These are phyloP conservation scores for Aegilops sharonensis DNA, from an alignment of 176 grass and related monocot genomes.

Conservation along the genomic window DNA sequence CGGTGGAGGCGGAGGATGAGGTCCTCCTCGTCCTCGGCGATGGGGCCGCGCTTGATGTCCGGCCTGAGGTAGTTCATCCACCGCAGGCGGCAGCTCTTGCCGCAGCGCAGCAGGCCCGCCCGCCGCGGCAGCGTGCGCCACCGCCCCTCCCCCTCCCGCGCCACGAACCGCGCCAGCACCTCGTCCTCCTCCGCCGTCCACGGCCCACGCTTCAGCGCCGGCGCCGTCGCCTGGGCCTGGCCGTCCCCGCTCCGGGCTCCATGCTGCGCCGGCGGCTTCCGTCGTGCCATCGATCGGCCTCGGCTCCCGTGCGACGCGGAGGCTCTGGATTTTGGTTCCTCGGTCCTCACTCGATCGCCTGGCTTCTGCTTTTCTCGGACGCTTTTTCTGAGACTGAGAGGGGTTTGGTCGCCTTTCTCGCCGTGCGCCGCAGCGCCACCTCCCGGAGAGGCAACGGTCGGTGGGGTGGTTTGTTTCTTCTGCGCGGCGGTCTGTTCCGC, in stretches of 20 bases:
- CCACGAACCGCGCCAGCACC: slow-evolving; percentile 56
- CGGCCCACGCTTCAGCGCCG: slow-evolving; percentile 64
- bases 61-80: slow-evolving; percentile 98
- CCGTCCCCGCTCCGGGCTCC: not conserved
- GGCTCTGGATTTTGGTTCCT: not conserved
- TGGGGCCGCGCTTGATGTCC: slow-evolving; percentile 71
- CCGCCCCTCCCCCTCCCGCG: slow-evolving; percentile 60
- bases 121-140: slow-evolving; percentile 82
- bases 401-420: not conserved
- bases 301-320: not conserved
- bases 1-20: slow-evolving; percentile 92
- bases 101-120: slow-evolving; percentile 78
- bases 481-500: slow-evolving; percentile 16
- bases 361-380: not conserved
- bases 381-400: not conserved
- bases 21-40: slow-evolving; percentile 78
- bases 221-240: not conserved
- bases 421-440: slow-evolving; percentile 10
- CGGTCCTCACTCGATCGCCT: not conserved
- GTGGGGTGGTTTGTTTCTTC: slow-evolving; percentile 49
- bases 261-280: not conserved
- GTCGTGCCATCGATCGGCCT: slow-evolving; percentile 18
- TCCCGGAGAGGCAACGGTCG: slow-evolving; percentile 34
- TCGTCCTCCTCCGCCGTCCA: slow-evolving; percentile 93
- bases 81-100: slow-evolving; percentile 89